Base-by-base conservation (phyloP, 768 basidiomycete genomes). In the Chiua virens region DNA sequence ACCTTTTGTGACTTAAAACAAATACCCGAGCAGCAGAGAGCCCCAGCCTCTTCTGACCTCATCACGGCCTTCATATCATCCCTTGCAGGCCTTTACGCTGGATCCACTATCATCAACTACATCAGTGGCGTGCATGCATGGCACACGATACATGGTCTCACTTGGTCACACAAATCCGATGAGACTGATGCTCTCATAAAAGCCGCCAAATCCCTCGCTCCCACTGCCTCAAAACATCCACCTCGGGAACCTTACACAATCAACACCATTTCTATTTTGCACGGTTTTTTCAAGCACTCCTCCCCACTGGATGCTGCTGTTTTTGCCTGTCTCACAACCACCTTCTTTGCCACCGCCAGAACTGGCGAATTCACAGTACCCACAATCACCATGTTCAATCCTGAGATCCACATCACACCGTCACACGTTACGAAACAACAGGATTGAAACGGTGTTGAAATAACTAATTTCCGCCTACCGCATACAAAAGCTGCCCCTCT, bases 81-180 rank as follows among this genome's bases (percentile, higher is more conserved):
- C 0, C 22, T 59, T 0, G 62, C 58, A 4, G 64, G 60, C 2
- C 1, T 18, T 0, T 57, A 61, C 11, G 40, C 57, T 0, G 53
- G 42, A 13, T 13, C 3, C 0, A 40, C 57, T 0, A 34, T 66
- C 11, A 6, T 22, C 0, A 64, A 56, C 35, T 66, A 65, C 25
- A 8, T 62, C n/a, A 28, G 45, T 0, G 58, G 54, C 0, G 23
- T 68, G 2, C 32, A 50, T 0, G 60, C 66, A 1, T 69, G 67
- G 66, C 66, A 70, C 37, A 50, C 14, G 36, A 52, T 69, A 0
- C 64, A 69, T 34, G 50, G 59, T 2, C 38, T 58, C 0, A 0
- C n/a, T 0, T 70, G 66, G 67, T 0, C n/a, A 3, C 21, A 53
- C 25, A 56, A 61, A 7, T 17, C 49, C 0, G 3, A n/a, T 0